Base-by-base conservation (phyloP, 2,329 filamentous ascomycete species). In the Elsinoe ampelina region DNA sequence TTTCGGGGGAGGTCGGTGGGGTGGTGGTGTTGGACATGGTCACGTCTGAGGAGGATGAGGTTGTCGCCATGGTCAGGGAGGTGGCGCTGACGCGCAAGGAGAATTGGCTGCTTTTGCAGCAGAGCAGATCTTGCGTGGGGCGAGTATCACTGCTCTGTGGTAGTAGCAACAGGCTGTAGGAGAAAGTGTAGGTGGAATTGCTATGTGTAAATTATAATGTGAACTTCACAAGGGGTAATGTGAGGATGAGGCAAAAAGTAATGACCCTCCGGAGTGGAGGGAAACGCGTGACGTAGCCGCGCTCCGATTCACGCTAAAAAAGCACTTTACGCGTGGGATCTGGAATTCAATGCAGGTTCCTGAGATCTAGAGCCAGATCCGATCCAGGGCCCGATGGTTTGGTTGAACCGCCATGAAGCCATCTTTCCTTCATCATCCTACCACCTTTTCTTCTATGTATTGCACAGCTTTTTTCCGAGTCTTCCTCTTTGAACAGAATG, bases 21-120 rank as follows among this genome's bases (percentile, higher is more conserved):
- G 68, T 71, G 19, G 62, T 64, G 47, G 55, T 59, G 15, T 63
- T 57, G 15, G 55, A 51, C 47, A 57, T 60, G 42, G 42, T 15
- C 4, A 26, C 35, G 45, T 45, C 56, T 10, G 38, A 39, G 47
- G 45, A 41, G 35, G 38, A 45, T 17, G 17, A 34, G 19, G 22
- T 58, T 8, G 47, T 22, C 22, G 56, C 41, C 54, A 56, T 56
- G 19, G 22, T 48, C 30, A 22, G 26, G 26, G 20, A 8, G 30
- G n/a, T 22, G 42, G 7, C 38, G 39, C 39, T 17, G 22, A 30
- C 52, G 41, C 32, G 50, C 50, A 5, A 17, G 34, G 12, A 3
- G 15, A 22, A 26, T 20, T 54, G 19, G 32, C 15, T 36, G 15
- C 26, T 17, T 38, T 17, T 11, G 15, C 50, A 38, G 15, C 50